Percentiles rank a stretch among this genome's conserved stretches.
These are phyloP conservation scores for Urostyla sp. DNA, from an alignment of 73 alveolate genomes.

Conservation along the genomic window DNA sequence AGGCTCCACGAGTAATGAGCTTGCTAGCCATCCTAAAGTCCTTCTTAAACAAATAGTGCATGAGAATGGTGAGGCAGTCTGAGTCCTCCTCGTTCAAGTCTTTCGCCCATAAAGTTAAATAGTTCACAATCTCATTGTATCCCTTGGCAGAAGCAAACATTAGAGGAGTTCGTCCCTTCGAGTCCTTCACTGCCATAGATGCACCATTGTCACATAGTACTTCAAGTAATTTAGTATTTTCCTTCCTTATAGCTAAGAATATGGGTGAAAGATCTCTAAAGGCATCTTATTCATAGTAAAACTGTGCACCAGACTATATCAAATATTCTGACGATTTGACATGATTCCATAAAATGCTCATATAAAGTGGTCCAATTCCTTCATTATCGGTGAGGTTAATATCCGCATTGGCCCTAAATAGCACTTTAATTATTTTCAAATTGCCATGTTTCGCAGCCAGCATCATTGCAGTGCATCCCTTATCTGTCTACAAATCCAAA, in stretches of 20 bases:
- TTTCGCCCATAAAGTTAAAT: slow-evolving; percentile 18
- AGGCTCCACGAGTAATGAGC: slow-evolving; percentile 10
- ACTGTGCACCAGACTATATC: slow-evolving; percentile 7
- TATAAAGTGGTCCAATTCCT: slow-evolving; percentile 43
- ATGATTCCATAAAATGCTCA: slow-evolving; percentile 1
- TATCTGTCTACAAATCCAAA: slow-evolving; percentile 11
- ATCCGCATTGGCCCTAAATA: slow-evolving; percentile 50
- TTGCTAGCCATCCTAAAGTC: background rate
- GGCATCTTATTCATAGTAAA: background rate
- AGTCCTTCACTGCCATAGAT: background rate
- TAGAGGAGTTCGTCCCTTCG: slow-evolving; percentile 11
- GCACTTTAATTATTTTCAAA: background rate
- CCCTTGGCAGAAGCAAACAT: slow-evolving; percentile 3
- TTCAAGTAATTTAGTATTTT: slow-evolving; percentile 2
- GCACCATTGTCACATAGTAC: slow-evolving; percentile 25
- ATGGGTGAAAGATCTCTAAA: slow-evolving; percentile 21
- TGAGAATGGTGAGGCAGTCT: slow-evolving; percentile 3
- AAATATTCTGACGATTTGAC: background rate
- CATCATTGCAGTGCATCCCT: slow-evolving; percentile 56
- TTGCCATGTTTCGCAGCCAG: slow-evolving; percentile 32
- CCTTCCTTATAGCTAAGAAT: slow-evolving; percentile 13
- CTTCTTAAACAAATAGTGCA: background rate
- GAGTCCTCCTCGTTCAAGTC: slow-evolving; percentile 13
- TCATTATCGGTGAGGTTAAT: slow-evolving; percentile 22
- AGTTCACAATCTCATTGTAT: slow-evolving; percentile 31